Evolutionary conservation across 768 basidiomycete genomes (phyloP).

Genomic region (Gyrodon lividus): DNA sequence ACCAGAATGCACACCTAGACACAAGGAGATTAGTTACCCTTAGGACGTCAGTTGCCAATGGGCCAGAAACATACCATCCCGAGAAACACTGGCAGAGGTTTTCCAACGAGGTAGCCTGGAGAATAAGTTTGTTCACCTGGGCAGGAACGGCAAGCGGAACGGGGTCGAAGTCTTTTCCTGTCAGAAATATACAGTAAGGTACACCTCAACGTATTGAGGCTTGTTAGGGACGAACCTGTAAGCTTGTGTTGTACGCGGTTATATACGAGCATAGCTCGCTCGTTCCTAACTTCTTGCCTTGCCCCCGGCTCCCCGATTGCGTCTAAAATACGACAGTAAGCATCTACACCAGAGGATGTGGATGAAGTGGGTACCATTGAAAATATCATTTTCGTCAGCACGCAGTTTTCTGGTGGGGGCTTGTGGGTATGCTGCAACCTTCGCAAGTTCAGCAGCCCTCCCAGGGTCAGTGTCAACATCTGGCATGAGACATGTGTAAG

Average conservation of each 20-base stretch:
- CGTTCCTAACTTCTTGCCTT: conserved; percentile 85
- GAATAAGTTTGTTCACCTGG: conserved; percentile 92
- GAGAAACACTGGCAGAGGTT: conserved; percentile 97
- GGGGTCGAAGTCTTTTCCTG: conserved; percentile 93
- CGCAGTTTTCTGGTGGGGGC: conserved; percentile 79
- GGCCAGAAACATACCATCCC: conserved; percentile 60
- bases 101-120: conserved; percentile 90
- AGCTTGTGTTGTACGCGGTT: conserved; percentile 95
- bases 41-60: not conserved
- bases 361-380: conserved; percentile 61
- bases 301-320: conserved; percentile 53
- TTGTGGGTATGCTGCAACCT: conserved; percentile 72
- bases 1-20: conserved; percentile 77
- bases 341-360: not conserved
- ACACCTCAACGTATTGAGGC: not conserved
- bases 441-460: conserved; percentile 59
- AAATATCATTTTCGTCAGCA: conserved; percentile 92
- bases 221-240: conserved; percentile 55
- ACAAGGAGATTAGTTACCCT: conserved; percentile 1
- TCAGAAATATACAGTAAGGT: conserved; percentile 1
- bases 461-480: conserved; percentile 49
- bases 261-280: conserved; percentile 86
- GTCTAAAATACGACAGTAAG: conserved; percentile 26
- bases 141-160: conserved; percentile 65
- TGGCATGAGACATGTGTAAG: conserved; percentile 14